Conservation (phyloP, 1,139 yeast species). For the Hansenula lynferdii region DNA sequence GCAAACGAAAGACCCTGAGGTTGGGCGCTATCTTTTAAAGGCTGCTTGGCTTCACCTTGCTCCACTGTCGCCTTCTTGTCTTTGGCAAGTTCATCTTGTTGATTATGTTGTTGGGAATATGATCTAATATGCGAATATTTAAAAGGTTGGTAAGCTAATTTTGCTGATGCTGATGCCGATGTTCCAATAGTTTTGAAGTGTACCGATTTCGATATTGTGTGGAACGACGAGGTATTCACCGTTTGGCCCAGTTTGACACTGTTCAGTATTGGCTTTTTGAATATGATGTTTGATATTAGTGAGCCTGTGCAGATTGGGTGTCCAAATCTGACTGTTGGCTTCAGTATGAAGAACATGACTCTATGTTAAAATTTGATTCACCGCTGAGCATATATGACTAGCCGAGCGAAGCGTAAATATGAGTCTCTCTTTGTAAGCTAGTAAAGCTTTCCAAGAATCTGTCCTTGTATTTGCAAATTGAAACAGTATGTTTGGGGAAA, state of each 20-base stretch:
- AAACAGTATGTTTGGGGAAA: no score
- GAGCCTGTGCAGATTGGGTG: not conserved
- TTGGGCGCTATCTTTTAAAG: not conserved
- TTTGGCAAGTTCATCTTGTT: no score
- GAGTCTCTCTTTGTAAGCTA: no score
- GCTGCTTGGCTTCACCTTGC: not conserved
- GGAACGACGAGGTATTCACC: not conserved
- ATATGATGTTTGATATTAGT: not conserved
- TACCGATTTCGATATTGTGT: not conserved
- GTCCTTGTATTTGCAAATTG: no score
- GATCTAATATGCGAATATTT: no score
- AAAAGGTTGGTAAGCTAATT: no score
- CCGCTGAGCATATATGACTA: no score
- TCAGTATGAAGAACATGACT: not conserved
- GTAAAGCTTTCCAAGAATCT: no score
- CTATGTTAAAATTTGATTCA: no score
- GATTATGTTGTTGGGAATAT: no score
- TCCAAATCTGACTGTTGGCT: not conserved
- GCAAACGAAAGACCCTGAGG: slow-evolving; percentile 25
- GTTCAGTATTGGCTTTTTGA: not conserved
- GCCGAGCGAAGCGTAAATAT: no score
- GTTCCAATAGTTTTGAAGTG: not conserved
- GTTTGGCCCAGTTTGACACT: not conserved
- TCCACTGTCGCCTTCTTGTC: not conserved
- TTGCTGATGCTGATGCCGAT: no score